phyloP scores from a whole-genome alignment of 805 yeast species.

The Wickerhamiella australiensis region DNA sequence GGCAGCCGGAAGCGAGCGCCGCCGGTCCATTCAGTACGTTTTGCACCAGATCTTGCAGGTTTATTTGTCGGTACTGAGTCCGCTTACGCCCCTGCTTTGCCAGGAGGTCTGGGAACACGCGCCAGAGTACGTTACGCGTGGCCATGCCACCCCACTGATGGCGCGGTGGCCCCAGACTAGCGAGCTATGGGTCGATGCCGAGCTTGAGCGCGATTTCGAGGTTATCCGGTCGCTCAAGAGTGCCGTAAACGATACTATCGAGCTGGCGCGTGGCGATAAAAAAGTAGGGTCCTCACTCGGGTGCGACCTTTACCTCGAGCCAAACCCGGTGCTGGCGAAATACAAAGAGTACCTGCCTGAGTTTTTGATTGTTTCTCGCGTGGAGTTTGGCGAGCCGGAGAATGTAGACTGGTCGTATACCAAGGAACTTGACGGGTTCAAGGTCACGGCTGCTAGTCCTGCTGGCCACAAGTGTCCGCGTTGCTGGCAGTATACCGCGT shows the following conservation, averaged over 20 bases:
- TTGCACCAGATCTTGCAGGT: constrained; percentile 42
- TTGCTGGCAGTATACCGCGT: constrained; percentile 76
- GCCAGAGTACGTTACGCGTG: constrained; percentile 28
- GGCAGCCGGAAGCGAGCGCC: constrained; percentile 32
- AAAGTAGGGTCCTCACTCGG: constrained; percentile 43
- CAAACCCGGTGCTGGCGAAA: constrained; percentile 17
- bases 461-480: constrained; percentile 64
- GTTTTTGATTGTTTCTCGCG: constrained; percentile 52
- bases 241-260: constrained; percentile 40
- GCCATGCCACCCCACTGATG: constrained; percentile 37
- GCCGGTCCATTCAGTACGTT: constrained; percentile 57
- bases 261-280: constrained; percentile 43
- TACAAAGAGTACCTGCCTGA: constrained; percentile 40
- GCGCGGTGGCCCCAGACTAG: constrained; percentile 35
- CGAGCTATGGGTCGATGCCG: constrained; percentile 27
- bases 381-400: constrained; percentile 29
- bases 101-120: constrained; percentile 78
- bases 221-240: constrained; percentile 39
- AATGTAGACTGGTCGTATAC: constrained; percentile 25
- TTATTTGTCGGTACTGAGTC: constrained; percentile 59
- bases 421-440: constrained; percentile 26
- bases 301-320: constrained; percentile 35
- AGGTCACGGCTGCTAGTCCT: constrained; percentile 37
- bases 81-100: constrained; percentile 69
- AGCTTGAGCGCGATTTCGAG: constrained; percentile 34